A percentile compares a stretch with the other conserved stretches of the same genome.
Evolutionary conservation across 164 flowering plant genomes (phyloP).

Genomic region (Litsea cubeba): DNA sequence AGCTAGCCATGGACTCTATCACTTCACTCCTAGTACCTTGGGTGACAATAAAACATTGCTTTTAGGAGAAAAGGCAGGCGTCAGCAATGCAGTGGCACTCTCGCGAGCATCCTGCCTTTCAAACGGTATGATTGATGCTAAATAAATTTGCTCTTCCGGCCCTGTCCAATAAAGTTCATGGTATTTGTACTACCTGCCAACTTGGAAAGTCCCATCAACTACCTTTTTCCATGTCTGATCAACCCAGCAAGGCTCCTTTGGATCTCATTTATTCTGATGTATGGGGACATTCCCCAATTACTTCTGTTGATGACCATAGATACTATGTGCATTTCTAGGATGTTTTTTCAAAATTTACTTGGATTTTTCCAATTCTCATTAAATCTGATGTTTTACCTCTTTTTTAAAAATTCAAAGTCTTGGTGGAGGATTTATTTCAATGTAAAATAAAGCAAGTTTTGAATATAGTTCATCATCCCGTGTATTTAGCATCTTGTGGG

Average conservation of each 20-base stretch:
- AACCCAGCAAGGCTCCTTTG: too few relatives aligned
- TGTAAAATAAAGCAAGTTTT: not conserved
- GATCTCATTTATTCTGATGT: not conserved
- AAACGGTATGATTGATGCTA: too few relatives aligned
- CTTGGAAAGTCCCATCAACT: too few relatives aligned
- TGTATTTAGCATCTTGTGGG: too few relatives aligned
- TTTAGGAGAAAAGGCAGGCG: too few relatives aligned
- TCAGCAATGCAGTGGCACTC: too few relatives aligned
- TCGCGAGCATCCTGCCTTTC: too few relatives aligned
- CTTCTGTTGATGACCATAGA: not conserved
- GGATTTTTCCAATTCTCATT: not conserved
- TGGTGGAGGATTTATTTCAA: not conserved
- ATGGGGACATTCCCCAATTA: not conserved
- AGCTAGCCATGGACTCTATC: not conserved
- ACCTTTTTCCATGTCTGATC: too few relatives aligned
- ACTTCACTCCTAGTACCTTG: not conserved
- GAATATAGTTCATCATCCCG: not conserved
- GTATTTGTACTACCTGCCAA: too few relatives aligned
- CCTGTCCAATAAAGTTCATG: too few relatives aligned
- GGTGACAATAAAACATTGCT: too few relatives aligned
- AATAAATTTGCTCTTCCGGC: too few relatives aligned
- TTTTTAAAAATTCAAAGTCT: not conserved
- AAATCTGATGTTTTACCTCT: not conserved
- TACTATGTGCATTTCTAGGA: conserved; percentile 2
- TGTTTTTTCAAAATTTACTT: conserved; percentile 2